Base-by-base conservation (phyloP, 2,329 filamentous ascomycete genomes). In the Lojkania enalia region DNA sequence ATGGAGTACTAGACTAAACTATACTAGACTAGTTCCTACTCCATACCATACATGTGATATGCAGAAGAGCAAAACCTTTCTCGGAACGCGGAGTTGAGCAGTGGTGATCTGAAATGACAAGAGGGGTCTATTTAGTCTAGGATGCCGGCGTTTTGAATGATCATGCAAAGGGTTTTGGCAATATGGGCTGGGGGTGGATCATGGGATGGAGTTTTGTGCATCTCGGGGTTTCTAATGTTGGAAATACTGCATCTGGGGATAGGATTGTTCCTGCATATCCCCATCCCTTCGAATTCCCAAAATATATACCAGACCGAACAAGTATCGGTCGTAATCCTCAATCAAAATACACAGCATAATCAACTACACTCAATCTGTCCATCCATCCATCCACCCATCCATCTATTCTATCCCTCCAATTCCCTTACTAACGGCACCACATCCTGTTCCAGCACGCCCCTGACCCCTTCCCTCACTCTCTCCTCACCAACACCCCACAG, bases 361-460 rank as follows among this genome's bases (percentile, higher is more conserved):
- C 7, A 27, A 27, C n/a, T 27, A 27, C 23, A n/a, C 23, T 9
- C 23, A n/a, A 7, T n/a, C 7, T 27, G 23, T n/a, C 7, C 23
- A 27, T n/a, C 23, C 7, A 27, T 9, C 7, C 23, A 37, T 19
- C 14, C 18, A 37, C 7, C 12, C 19, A 9, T 7, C 15, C 6
- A 36, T 20, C 13, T 27, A 11, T 20, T 29, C 13, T 11, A 32
- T 4, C 19, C 50, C 16, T 20, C 47, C 45, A 4, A 55, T 1
- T 6, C 19, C 16, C 25, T 16, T 39, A 56, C 14, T 25, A 42
- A 35, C 20, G 36, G 42, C 29, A 49, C 12, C 12, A 56, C 49
- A 14, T 25, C 44, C 18, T 41, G 39, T 44, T 54, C 51, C 9
- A 55, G 46, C 19, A 54, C 53, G 1, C 31, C 36, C 40, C 38